phyloP scores from a whole-genome alignment of 257 asterid species.

The Lycium ferocissimum region DNA sequence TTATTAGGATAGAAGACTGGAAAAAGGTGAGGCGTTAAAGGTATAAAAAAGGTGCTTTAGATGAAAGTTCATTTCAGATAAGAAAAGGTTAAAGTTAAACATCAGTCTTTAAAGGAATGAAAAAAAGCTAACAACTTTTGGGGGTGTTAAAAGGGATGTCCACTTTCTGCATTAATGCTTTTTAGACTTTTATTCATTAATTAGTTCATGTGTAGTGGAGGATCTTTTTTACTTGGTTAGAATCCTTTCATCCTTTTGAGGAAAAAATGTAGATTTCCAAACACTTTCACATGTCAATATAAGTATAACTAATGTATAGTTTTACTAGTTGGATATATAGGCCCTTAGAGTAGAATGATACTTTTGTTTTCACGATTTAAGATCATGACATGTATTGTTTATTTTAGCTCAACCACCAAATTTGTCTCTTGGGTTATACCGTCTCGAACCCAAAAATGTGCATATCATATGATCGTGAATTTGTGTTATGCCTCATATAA shows the following conservation, averaged over 20 bases:
- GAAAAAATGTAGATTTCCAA: neutral
- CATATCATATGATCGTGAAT: neutral
- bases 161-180: conserved; percentile 70
- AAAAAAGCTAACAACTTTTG: conserved; percentile 67
- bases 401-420: no score
- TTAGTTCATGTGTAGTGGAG: conserved; percentile 41
- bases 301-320: neutral
- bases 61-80: conserved; percentile 54
- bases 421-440: neutral
- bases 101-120: conserved; percentile 48
- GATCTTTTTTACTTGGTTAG: conserved; percentile 41
- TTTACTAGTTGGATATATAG: neutral
- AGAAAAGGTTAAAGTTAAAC: conserved; percentile 29
- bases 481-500: neutral
- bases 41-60: conserved; percentile 49
- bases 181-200: conserved; percentile 25
- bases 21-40: neutral
- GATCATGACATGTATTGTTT: no score
- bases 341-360: neutral
- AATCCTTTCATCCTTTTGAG: neutral
- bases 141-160: conserved; percentile 91
- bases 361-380: neutral
- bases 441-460: neutral
- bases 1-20: neutral
- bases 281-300: neutral